Conservation (phyloP, 768 basidiomycete genomes). For the Rhodotorula paludigena region DNA sequence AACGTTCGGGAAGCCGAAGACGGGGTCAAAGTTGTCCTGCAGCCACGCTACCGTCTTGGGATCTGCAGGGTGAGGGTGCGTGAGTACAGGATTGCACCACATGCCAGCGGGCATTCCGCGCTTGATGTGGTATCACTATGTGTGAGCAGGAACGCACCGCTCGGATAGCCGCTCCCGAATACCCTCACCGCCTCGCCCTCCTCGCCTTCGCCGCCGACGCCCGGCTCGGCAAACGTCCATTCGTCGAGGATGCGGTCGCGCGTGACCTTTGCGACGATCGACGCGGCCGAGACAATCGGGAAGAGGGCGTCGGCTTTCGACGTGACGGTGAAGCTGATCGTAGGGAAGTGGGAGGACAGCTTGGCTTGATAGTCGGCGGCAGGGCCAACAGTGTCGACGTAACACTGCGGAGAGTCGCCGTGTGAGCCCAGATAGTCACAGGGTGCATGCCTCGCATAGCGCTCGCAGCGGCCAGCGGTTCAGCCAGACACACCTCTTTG, state of each 20-base stretch:
- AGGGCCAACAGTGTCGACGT: conserved; percentile 89
- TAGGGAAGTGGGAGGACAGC: conserved; percentile 73
- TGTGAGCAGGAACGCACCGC: conserved; percentile 54
- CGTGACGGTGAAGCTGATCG: conserved; percentile 75
- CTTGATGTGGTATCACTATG: too few species aligned
- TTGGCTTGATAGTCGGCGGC: conserved; percentile 78
- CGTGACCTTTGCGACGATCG: conserved; percentile 96
- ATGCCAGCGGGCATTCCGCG: neutral
- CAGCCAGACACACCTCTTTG: conserved; percentile 58
- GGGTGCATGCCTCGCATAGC: too few species aligned
- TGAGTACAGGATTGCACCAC: neutral
- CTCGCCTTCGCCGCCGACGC: conserved; percentile 49
- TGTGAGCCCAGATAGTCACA: neutral
- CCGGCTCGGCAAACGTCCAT: conserved; percentile 61
- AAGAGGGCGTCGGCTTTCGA: conserved; percentile 92
- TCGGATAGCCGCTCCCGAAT: conserved; percentile 85
- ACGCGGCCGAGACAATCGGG: conserved; percentile 95
- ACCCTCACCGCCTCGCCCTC: conserved; percentile 17
- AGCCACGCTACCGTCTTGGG: conserved; percentile 90
- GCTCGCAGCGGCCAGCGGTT: too few species aligned
- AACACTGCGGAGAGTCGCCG: conserved; percentile 57
- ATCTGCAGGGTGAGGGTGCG: conserved; percentile 53
- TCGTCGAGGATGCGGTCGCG: conserved; percentile 81
- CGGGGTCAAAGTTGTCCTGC: conserved; percentile 65
- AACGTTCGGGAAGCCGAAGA: conserved; percentile 85